Conservation (phyloP, 148 eudicot genomes). For the Fallopia convolvulus region DNA sequence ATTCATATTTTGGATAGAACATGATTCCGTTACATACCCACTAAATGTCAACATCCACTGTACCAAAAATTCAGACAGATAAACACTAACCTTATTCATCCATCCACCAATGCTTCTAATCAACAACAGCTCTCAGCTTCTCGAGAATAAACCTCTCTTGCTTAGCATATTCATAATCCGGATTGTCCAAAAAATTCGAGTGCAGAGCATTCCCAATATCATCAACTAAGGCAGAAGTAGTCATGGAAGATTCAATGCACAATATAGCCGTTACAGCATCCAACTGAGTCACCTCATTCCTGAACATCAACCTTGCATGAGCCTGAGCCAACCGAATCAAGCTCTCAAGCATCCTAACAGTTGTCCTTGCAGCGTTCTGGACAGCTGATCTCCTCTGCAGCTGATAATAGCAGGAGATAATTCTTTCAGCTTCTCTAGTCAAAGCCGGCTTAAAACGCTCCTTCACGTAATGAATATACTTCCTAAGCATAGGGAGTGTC, state of each 20-base stretch:
- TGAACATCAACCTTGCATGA: constrained; percentile 94
- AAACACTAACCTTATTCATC: not conserved
- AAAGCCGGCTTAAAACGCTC: constrained; percentile 74
- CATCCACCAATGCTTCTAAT: not conserved
- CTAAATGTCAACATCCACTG: not conserved
- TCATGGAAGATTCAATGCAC: constrained; percentile 99
- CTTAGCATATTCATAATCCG: constrained; percentile 78
- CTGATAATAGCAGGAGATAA: constrained; percentile 86
- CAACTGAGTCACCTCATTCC: constrained; percentile 71
- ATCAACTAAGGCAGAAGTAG: constrained; percentile 89
- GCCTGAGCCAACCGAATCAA: constrained; percentile 94
- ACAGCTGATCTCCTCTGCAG: constrained; percentile 81
- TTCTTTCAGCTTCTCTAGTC: constrained; percentile 82
- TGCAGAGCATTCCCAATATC: constrained; percentile 86
- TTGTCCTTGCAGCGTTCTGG: constrained; percentile 88
- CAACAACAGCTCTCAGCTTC: constrained; percentile 51
- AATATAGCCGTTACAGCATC: constrained; percentile 92
- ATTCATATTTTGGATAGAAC: too few species aligned
- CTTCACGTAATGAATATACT: constrained; percentile 79
- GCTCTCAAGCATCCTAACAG: constrained; percentile 94
- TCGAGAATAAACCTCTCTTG: constrained; percentile 72
- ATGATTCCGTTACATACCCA: not conserved
- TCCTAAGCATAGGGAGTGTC: constrained; percentile 78
- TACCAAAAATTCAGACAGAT: not conserved
- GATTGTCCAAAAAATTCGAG: constrained; percentile 83